These are phyloP conservation scores for Brasilioporus rufonigricans DNA, from an alignment of 768 basidiomycete species.

Conservation along the genomic window DNA sequence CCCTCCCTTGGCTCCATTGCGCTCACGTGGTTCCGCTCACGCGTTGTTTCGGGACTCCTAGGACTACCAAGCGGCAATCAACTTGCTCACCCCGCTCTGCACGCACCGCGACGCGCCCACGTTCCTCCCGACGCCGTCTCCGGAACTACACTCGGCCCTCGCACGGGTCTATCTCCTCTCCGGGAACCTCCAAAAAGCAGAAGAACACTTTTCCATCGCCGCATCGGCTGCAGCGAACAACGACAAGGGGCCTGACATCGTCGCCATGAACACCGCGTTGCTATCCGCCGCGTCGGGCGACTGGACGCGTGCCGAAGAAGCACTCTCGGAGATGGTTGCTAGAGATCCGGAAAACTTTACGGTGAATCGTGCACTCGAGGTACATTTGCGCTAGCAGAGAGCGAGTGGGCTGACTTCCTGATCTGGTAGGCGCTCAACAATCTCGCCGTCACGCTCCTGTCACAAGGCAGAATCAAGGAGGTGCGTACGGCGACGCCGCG, in stretches of 20 bases:
- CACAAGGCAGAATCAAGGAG: conserved; percentile 71
- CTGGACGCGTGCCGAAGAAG: conserved; percentile 52
- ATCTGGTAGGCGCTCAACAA: conserved; percentile 66
- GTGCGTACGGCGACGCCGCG: conserved; percentile 32
- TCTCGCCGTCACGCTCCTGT: conserved; percentile 66
- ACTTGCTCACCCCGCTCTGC: conserved; percentile 67
- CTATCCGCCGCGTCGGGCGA: conserved; percentile 68
- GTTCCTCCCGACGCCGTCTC: conserved; percentile 33
- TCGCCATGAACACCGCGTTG: conserved; percentile 65
- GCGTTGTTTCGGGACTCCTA: conserved; percentile 23
- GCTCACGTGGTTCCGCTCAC: neutral
- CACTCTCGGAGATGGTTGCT: conserved; percentile 44
- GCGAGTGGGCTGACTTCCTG: neutral
- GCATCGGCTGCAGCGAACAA: conserved; percentile 45
- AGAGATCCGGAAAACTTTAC: conserved; percentile 60
- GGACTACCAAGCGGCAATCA: conserved; percentile 70
- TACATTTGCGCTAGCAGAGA: neutral
- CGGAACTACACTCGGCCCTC: conserved; percentile 64
- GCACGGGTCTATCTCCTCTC: conserved; percentile 74
- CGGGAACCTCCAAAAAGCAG: conserved; percentile 61
- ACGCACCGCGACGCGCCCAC: conserved; percentile 28
- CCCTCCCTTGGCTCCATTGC: neutral
- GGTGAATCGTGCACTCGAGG: conserved; percentile 31
- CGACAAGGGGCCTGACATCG: conserved; percentile 40
- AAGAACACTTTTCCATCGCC: conserved; percentile 47